A percentile compares a stretch with the other conserved stretches of the same genome.
Evolutionary conservation across 2,329 filamentous ascomycete genomes (phyloP).

Genomic region (Fusarium duplospermum): DNA sequence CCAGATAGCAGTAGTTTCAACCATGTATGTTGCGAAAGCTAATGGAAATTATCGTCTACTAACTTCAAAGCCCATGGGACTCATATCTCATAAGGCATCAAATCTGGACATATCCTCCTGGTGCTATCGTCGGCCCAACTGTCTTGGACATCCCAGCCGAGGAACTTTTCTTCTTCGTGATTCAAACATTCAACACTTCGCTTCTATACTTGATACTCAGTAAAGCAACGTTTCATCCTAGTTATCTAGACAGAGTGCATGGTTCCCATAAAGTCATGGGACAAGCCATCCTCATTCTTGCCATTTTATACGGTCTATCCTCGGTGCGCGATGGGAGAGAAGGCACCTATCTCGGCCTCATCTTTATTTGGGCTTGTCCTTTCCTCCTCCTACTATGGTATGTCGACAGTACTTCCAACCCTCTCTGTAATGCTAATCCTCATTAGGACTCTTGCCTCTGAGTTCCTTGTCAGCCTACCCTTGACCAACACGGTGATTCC

Average conservation of each 20-base stretch:
- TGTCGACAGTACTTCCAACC: not conserved
- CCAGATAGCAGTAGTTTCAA: conserved; percentile 68
- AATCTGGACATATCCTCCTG: conserved; percentile 78
- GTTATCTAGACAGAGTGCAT: conserved; percentile 52
- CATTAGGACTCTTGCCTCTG: conserved; percentile 72
- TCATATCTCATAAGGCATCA: conserved; percentile 76
- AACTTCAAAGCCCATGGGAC: conserved; percentile 70
- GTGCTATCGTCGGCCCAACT: conserved; percentile 72
- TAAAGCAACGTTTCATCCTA: conserved; percentile 68
- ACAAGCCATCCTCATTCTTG: conserved; percentile 59
- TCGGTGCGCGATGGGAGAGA: conserved; percentile 59
- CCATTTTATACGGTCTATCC: conserved; percentile 57
- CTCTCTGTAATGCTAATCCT: not conserved
- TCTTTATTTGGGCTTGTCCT: conserved; percentile 75
- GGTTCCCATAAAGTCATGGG: conserved; percentile 54
- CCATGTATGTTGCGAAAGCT: conserved; percentile 54
- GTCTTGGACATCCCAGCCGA: conserved; percentile 75
- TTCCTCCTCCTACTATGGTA: conserved; percentile 65
- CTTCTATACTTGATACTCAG: conserved; percentile 75
- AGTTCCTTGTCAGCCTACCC: conserved; percentile 72
- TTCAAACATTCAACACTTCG: conserved; percentile 80
- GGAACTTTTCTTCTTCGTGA: conserved; percentile 81
- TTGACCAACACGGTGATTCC: conserved; percentile 67
- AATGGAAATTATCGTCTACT: not conserved
- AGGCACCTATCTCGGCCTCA: conserved; percentile 76